Evolutionary conservation across 768 basidiomycete species (phyloP).

Genomic region (Agaricus subrufescens): DNA sequence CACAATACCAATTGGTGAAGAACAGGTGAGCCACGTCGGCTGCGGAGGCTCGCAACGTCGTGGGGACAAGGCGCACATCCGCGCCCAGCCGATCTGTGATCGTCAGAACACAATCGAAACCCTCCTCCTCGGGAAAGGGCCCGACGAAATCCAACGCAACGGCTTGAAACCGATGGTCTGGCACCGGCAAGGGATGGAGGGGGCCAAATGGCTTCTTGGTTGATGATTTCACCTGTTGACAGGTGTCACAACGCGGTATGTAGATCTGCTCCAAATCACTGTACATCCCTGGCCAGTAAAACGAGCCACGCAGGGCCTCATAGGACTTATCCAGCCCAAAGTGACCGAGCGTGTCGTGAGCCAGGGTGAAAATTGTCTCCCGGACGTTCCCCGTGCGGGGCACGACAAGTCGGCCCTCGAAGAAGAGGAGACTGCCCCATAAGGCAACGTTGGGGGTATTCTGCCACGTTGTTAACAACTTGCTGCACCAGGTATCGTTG

Average conservation of each 20-base stretch:
- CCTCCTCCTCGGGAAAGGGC: not conserved
- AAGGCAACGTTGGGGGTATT: not conserved
- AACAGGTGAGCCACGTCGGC: constrained; percentile 10
- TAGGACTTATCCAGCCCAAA: constrained; percentile 28
- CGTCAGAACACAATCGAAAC: not conserved
- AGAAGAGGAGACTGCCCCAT: constrained; percentile 18
- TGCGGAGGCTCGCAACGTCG: not conserved
- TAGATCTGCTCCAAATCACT: constrained; percentile 25
- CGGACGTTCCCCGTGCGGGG: constrained; percentile 17
- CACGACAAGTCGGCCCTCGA: constrained; percentile 18
- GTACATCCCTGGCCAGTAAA: no score
- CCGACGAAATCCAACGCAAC: constrained; percentile 10
- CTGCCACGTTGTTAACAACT: not conserved
- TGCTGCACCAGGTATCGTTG: not conserved
- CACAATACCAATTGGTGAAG: constrained; percentile 23
- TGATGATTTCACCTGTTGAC: constrained; percentile 31
- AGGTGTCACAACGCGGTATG: constrained; percentile 26
- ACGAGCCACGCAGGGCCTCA: no score
- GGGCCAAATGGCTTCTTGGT: constrained; percentile 26
- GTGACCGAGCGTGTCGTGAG: constrained; percentile 26
- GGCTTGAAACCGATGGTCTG: not conserved
- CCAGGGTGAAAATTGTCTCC: constrained; percentile 19
- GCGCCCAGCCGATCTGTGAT: constrained; percentile 8
- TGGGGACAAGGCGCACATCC: constrained; percentile 10
- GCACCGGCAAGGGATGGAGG: constrained; percentile 9